Percentiles rank a stretch among this genome's conserved stretches.
These are phyloP conservation scores for Dothideomycetes sp. DNA, from an alignment of 2,329 filamentous ascomycete genomes.

Conservation along the genomic window DNA sequence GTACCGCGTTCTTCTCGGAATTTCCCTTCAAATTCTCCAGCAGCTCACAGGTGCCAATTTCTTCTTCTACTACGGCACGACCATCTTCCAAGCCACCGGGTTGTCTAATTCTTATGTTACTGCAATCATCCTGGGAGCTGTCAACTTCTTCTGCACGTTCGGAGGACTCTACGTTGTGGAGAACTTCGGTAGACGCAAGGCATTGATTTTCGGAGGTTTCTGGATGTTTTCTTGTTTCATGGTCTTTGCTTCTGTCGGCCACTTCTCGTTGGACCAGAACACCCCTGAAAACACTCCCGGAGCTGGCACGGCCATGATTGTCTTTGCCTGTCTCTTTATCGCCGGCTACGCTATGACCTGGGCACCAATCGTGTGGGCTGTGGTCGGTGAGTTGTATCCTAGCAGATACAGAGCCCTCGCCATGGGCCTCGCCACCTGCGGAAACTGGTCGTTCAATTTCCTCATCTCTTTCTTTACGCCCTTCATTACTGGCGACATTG, in stretches of 20 bases:
- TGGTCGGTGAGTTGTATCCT: slow-evolving; percentile 55
- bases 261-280: slow-evolving; percentile 28
- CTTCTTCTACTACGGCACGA: slow-evolving; percentile 45
- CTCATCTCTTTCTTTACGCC: slow-evolving; percentile 26
- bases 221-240: slow-evolving; percentile 45
- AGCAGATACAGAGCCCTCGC: slow-evolving; percentile 40
- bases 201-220: slow-evolving; percentile 32
- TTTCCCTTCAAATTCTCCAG: slow-evolving; percentile 53
- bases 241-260: slow-evolving; percentile 35
- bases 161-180: slow-evolving; percentile 37
- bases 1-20: slow-evolving; percentile 52
- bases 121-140: slow-evolving; percentile 35
- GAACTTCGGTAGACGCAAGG: slow-evolving; percentile 32
- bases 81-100: slow-evolving; percentile 29
- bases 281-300: slow-evolving; percentile 23
- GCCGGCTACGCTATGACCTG: slow-evolving; percentile 49
- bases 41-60: slow-evolving; percentile 60
- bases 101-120: slow-evolving; percentile 34
- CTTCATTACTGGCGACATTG: slow-evolving; percentile 26
- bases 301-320: slow-evolving; percentile 50
- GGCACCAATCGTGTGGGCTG: slow-evolving; percentile 62
- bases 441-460: slow-evolving; percentile 45
- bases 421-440: slow-evolving; percentile 50
- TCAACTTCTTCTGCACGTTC: slow-evolving; percentile 38
- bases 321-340: slow-evolving; percentile 59